phyloP scores from a whole-genome alignment of 2,329 filamentous ascomycete genomes.

The Lecanicillium sp. region DNA sequence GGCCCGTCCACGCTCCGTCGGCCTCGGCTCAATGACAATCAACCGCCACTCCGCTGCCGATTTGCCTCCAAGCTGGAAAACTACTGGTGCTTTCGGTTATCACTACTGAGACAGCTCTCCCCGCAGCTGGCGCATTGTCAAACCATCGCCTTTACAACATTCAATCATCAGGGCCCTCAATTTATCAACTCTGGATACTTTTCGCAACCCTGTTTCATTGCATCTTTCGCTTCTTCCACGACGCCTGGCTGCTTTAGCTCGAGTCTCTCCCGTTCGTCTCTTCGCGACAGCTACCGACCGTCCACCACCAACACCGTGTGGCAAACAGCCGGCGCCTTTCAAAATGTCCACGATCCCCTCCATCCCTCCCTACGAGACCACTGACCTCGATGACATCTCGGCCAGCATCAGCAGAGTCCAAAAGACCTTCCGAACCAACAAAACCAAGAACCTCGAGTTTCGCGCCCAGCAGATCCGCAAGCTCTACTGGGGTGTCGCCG shows the following conservation, averaged over 20 bases:
- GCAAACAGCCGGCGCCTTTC: too few relatives aligned
- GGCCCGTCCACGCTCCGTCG: not conserved
- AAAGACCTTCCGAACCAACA: conserved; percentile 67
- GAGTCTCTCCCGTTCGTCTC: not conserved
- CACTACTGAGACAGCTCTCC: conserved; percentile 1
- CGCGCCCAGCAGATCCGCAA: conserved; percentile 81
- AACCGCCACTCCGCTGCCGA: too few relatives aligned
- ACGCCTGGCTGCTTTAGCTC: not conserved
- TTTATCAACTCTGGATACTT: too few relatives aligned
- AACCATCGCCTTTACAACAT: not conserved
- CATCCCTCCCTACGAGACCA: conserved; percentile 50
- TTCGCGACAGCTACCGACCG: not conserved
- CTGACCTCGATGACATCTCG: conserved; percentile 61
- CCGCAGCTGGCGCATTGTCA: not conserved
- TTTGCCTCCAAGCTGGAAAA: too few relatives aligned
- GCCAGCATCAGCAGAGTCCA: conserved; percentile 54
- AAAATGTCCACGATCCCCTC: conserved; percentile 30
- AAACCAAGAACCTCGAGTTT: conserved; percentile 77
- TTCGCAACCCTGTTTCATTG: not conserved
- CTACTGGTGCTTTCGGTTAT: too few relatives aligned
- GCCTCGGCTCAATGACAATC: conserved; percentile 12
- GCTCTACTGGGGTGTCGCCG: conserved; percentile 87
- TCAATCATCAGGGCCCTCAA: not conserved
- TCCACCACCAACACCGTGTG: conserved; percentile 29
- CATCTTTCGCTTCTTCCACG: not conserved